These are phyloP conservation scores for Leccinum subatratum DNA, from an alignment of 1,284 basidiomycete genomes.

Conservation along the genomic window DNA sequence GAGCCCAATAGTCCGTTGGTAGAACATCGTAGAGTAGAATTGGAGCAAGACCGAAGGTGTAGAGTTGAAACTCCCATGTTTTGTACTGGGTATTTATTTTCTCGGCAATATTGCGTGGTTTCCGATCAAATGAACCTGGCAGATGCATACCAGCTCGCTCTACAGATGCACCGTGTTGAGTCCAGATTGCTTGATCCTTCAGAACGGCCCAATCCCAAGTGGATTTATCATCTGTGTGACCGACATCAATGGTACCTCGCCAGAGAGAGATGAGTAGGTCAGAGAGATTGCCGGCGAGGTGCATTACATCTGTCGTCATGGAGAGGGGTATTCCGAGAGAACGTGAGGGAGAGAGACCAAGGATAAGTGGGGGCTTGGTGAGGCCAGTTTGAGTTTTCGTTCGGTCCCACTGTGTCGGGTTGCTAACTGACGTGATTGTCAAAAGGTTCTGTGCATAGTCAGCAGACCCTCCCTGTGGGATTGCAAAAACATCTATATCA, in stretches of 20 bases:
- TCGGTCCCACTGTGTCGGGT: conserved; percentile 2
- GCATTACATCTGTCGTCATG: conserved; percentile 38
- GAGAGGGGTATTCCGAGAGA: conserved; percentile 24
- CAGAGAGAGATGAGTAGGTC: conserved; percentile 34
- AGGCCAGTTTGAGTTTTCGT: conserved; percentile 16
- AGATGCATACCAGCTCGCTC: too few species aligned
- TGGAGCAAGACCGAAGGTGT: background rate
- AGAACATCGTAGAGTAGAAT: too few species aligned
- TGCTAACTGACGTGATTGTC: background rate
- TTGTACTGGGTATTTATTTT: conserved; percentile 12
- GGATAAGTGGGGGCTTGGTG: conserved; percentile 14
- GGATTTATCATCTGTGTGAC: background rate
- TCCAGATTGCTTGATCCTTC: too few species aligned
- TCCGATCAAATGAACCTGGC: background rate
- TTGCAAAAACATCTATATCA: background rate
- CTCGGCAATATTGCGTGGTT: conserved; percentile 2
- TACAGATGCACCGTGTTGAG: too few species aligned
- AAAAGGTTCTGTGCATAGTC: conserved; percentile 12
- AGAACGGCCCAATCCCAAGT: conserved; percentile 2
- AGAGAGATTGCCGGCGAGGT: conserved; percentile 31
- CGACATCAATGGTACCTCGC: conserved; percentile 28
- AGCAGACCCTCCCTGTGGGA: conserved; percentile 3
- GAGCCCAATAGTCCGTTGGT: too few species aligned
- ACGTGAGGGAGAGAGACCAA: conserved; percentile 6
- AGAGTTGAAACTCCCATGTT: conserved; percentile 9